Percentiles rank a stretch among this genome's conserved stretches.
These are phyloP conservation scores for Yarrowia sp. DNA, from an alignment of 805 yeast genomes.

Conservation along the genomic window DNA sequence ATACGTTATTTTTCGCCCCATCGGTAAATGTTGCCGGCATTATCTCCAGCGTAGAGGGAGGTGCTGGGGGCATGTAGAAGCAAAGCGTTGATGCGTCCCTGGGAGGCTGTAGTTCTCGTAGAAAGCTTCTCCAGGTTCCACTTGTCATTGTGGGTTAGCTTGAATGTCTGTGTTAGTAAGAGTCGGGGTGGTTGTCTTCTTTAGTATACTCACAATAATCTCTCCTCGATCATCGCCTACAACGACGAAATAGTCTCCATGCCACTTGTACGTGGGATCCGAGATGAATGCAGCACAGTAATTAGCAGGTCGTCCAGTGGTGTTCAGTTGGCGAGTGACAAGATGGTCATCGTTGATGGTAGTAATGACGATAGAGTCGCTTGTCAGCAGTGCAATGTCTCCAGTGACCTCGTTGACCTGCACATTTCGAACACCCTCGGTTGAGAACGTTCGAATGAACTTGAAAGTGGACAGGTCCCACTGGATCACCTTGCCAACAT, in stretches of 20 bases:
- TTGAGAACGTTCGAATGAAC: constrained; percentile 22
- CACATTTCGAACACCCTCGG: constrained; percentile 26
- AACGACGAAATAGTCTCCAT: constrained; percentile 17
- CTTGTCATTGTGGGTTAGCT: constrained; percentile 28
- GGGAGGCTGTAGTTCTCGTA: constrained; percentile 1
- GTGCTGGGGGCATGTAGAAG: constrained; percentile 36
- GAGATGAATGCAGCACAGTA: constrained; percentile 36
- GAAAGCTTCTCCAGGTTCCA: constrained; percentile 30
- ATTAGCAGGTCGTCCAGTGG: constrained; percentile 30
- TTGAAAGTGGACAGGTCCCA: constrained; percentile 32
- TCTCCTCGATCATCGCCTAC: constrained; percentile 34
- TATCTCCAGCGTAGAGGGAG: constrained; percentile 35
- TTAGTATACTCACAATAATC: constrained; percentile 14
- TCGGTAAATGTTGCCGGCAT: constrained; percentile 32
- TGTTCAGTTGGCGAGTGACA: constrained; percentile 14
- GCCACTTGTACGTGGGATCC: constrained; percentile 36
- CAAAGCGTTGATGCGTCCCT: constrained; percentile 21
- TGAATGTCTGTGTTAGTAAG: constrained; percentile 33
- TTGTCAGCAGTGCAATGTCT: constrained; percentile 23
- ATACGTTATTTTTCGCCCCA: constrained; percentile 31
- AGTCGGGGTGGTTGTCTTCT: not conserved
- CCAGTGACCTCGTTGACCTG: constrained; percentile 28
- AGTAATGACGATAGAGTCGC: constrained; percentile 13
- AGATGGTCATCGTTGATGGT: constrained; percentile 33
- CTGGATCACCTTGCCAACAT: constrained; percentile 23